Base-by-base conservation (phyloP, 2,329 filamentous ascomycete genomes). In the Exophiala sp. region DNA sequence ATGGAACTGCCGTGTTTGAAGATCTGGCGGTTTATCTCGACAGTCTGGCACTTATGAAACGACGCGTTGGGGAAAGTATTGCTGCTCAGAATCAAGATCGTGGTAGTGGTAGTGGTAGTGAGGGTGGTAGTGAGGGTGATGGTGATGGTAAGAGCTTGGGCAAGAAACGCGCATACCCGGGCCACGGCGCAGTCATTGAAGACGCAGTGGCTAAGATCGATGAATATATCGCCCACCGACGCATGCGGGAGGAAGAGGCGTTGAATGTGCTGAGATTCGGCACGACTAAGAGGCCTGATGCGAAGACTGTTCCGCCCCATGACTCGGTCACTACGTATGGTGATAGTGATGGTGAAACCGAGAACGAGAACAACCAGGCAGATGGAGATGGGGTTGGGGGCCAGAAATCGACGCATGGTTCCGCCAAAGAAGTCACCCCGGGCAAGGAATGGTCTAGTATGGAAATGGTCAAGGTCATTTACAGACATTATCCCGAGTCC, bases 381-480 rank as follows among this genome's bases (percentile, higher is more conserved):
- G 34, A 65, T 44, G 39, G 58, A 52, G 11, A 24, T 24, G 37
- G 56, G 16, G 43, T 19, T 29, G 39, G 11, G 38, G 11, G 32
- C 43, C 46, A 7, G 43, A 48, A 32, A 30, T 24, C 44, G 47
- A 43, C 24, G 55, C 63, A 32, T 59, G 58, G 43, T 41, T 44
- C 39, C 39, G 64, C n/a, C 54, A 58, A 32, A 65, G 66, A 2
- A 40, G 2, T 53, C 19, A 32, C 45, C 7, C 58, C 62, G 27
- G 59, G 60, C 11, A 66, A 69, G 50, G 65, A 67, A 0, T 88
- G 85, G 86, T 80, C 78, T 5, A 76, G 81, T 7, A 83, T 88
- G 77, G 87, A 91, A 51, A 73, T 97, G 56, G 91, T 96, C n/a
- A 86, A 85, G 67, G 72, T 86, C 24, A 88, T 98, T 27, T 98